Percentiles rank a stretch among this genome's conserved stretches.
These are phyloP conservation scores for Leptomonas pyrrhocoris DNA, from an alignment of 208 protist species.

Conservation along the genomic window DNA sequence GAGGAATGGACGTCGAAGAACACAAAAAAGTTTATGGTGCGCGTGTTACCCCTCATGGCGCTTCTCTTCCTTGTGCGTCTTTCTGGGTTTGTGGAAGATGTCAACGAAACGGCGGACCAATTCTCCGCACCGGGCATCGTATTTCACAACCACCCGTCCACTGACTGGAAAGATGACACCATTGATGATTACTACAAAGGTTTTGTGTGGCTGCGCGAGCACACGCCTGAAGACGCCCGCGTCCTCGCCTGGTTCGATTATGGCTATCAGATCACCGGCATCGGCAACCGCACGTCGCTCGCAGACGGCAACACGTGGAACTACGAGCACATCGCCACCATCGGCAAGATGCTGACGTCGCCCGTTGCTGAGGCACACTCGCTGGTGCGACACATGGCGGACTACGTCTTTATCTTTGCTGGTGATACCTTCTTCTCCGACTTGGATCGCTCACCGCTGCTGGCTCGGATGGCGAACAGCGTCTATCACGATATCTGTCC, in stretches of 20 bases:
- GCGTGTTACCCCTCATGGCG: slow-evolving; percentile 2
- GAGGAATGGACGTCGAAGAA: slow-evolving; percentile 12
- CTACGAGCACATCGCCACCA: slow-evolving; percentile 98
- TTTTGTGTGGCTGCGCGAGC: slow-evolving; percentile 96
- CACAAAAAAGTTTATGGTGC: background rate
- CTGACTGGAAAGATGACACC: too few relatives aligned
- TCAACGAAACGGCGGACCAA: background rate
- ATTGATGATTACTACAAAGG: slow-evolving; percentile 98
- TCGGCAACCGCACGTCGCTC: slow-evolving; percentile 96
- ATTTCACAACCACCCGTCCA: background rate
- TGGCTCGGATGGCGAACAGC: slow-evolving; percentile 75
- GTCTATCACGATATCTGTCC: slow-evolving; percentile 81
- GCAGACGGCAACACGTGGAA: slow-evolving; percentile 99
- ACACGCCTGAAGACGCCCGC: slow-evolving; percentile 94
- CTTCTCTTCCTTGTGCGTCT: background rate
- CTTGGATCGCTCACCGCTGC: slow-evolving; percentile 61
- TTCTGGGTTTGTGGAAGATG: slow-evolving; percentile 1
- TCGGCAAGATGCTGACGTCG: slow-evolving; percentile 91
- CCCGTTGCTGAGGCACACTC: slow-evolving; percentile 91
- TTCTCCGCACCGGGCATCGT: slow-evolving; percentile 1
- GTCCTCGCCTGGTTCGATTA: slow-evolving; percentile 99
- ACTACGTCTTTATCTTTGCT: slow-evolving; percentile 95
- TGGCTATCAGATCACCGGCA: slow-evolving; percentile 98
- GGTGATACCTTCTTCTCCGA: too few relatives aligned
- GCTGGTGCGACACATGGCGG: slow-evolving; percentile 93